Base-by-base conservation (phyloP, 371 early-diverging fungal genomes). In the Mortierella sp. region DNA sequence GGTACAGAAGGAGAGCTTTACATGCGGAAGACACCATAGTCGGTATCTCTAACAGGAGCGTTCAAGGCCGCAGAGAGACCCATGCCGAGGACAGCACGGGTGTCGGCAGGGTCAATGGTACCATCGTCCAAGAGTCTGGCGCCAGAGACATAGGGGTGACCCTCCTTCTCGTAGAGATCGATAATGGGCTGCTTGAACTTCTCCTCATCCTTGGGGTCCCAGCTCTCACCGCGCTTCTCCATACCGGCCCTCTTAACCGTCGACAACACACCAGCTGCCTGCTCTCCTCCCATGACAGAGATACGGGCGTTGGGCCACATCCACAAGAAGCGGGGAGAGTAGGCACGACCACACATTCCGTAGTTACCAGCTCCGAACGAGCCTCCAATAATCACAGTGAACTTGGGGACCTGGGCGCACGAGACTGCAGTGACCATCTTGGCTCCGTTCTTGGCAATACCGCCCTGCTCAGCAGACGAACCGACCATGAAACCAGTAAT, bases 401-500 rank as follows among this genome's bases (percentile, higher is more conserved):
- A 95, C 90, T 99, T 99, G 75, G 99, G 99, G 26, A 99, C 99
- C 74, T 94, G 92, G 50, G 98, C 97, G 81, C 97, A 97, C 0
- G 98, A 95, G 6, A 99, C 99, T 13, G 99, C 98, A 13, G 97
- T 98, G 6, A 99, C 99, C 89, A 99, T 92, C 88, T 99, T 99
- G 81, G 99, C 98, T 44, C 99, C 99, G 84, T 99, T 97, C 91
- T 98, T 98, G 74, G 99, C 99, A 89, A 99, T 99, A 81, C 99
- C 99, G 76, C 96, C 96, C 24, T 98, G 98, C 90, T 99, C 99
- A 48, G 99, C 99, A 26, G 95, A 94, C 50, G 96, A 94, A 34
- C 99, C 99, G 24, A 99, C 99, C 99, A 99, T 99, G 90, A 98
- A 98, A 42, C 97, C 98, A 28, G 97, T 98, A 80, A 98, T 99